Base-by-base conservation (phyloP, 2,329 filamentous ascomycete species). In the Fusarium oligoseptatum region DNA sequence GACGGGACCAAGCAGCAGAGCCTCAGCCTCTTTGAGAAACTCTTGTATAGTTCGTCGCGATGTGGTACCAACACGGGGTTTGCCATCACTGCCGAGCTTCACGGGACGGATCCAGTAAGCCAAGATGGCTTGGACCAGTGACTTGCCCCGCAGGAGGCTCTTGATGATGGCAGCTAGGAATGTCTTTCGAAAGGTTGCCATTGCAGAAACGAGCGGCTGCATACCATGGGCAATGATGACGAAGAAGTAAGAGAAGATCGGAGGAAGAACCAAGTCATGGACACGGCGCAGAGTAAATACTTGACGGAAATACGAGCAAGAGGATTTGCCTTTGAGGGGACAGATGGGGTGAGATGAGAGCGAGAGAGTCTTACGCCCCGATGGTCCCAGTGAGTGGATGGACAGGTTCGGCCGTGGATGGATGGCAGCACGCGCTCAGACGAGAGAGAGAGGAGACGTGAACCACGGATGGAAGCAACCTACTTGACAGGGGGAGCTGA, bases 61-160 rank as follows among this genome's bases (percentile, higher is more conserved):
- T 10, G 74, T 63, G 24, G 73, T 75, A 39, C 60, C 70, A 58
- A 69, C 71, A 39, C 74, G 63, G 29, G 75, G 66, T 22, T 80
- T 78, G 56, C 68, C 62, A 56, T 70, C 75, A 36, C 76, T 72
- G 50, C 82, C 83, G 64, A 83, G 69, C 55, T 79, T 74, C 55
- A 83, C 75, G 34, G 88, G 85, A 67, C 81, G 84, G 50, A 87
- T 81, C 87, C 88, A 90, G 78, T 88, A 88, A 68, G 87, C 83
- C 68, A 92, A 81, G 34, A 92, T 83, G 60, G 89, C 88, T 78
- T 89, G 86, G 68, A 92, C 80, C 71, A 92, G 82, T 60, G 89
- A 89, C 82, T 88, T 91, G 76, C 90, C 90, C 61, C 87, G 85
- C 60, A 90, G 83, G 65, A 92, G 84, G 76, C 88, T 89, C 83